Evolutionary conservation across 208 protist species (phyloP).

Genomic region (Wallacemonas sp.): DNA sequence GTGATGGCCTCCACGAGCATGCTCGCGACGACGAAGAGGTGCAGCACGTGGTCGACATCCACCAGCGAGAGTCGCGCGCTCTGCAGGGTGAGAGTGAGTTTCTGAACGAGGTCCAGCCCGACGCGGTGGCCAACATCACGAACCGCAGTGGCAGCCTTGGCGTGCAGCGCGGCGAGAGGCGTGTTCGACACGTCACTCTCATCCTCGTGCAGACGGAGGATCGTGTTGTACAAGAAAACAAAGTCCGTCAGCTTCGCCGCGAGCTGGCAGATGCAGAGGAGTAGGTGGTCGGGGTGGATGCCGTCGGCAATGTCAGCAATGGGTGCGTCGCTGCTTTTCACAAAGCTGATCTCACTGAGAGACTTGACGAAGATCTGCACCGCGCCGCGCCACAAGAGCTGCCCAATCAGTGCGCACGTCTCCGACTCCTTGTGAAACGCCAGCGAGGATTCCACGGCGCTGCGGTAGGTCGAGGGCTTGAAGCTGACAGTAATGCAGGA

Average conservation of each 20-base stretch:
- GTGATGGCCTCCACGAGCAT: slow-evolving; percentile 64
- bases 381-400: slow-evolving; percentile 64
- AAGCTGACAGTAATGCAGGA: slow-evolving; percentile 73
- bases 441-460: slow-evolving; percentile 52
- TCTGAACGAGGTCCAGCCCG: slow-evolving; percentile 70
- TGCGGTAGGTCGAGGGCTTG: slow-evolving; percentile 65
- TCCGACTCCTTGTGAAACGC: slow-evolving; percentile 24
- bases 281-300: slow-evolving; percentile 74
- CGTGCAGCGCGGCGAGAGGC: slow-evolving; percentile 41
- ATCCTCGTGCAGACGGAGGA: slow-evolving; percentile 58
- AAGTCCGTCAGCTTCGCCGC: slow-evolving; percentile 77
- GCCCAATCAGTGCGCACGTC: slow-evolving; percentile 42
- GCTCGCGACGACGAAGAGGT: slow-evolving; percentile 75
- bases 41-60: slow-evolving; percentile 70
- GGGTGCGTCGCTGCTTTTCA: slow-evolving; percentile 58
- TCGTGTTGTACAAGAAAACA: slow-evolving; percentile 59
- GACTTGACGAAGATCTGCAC: slow-evolving; percentile 71
- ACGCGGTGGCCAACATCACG: slow-evolving; percentile 51
- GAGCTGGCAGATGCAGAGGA: slow-evolving; percentile 72
- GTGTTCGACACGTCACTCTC: slow-evolving; percentile 10
- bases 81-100: slow-evolving; percentile 54
- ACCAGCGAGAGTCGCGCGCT: slow-evolving; percentile 34
- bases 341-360: slow-evolving; percentile 66
- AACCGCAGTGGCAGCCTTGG: slow-evolving; percentile 34
- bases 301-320: slow-evolving; percentile 67